Base-by-base conservation (phyloP, 1,284 basidiomycete genomes). In the Rhizopogon hawkerae region DNA sequence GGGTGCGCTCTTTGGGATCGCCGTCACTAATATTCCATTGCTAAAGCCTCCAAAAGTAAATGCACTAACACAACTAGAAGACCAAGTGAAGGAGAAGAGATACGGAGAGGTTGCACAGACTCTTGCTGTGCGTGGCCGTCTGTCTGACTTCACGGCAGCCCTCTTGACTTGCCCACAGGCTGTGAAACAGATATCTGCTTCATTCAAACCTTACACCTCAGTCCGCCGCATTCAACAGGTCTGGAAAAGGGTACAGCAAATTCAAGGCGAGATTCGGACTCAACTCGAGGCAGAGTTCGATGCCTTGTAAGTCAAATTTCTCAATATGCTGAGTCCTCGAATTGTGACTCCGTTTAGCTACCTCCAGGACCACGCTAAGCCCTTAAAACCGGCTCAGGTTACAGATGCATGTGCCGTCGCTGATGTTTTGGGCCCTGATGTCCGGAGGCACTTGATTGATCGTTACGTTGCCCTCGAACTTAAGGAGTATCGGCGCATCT, bases 401-500 rank as follows among this genome's bases (percentile, higher is more conserved):
- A 70, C 77, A 5, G 88, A 92, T 54, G 90, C 89, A 0, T 93
- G 91, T 60, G 68, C 78, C 14, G 89, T 91, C 1, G 79, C 92
- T 5, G 92, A 97, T 59, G 85, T 92, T 0, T 72, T 97, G 0
- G 93, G 92, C 0, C 70, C 75, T 5, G 92, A 97, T 54, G 84
- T 89, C 48, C 82, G 86, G 67, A 73, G 69, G 23, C 81, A 89
- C 47, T 78, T 97, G 46, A 76, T 98, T 18, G 91, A 95, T 48
- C 86, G 92, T 53, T 98, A 97, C 62, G 85, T 91, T 38, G 82
- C 85, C 9, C 77, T 94, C 8, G 91, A 97, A 63, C 76, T 99
- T 29, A 90, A 92, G 61, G 96, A 98, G 65, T 99, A 99, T 63
- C 84, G 94, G 9, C 85, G 94, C 13, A 95, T 99, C 62, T 99